A percentile compares a stretch with the other conserved stretches of the same genome.
Conservation (phyloP, 1,284 basidiomycete genomes). For the Marasmius sp. region DNA sequence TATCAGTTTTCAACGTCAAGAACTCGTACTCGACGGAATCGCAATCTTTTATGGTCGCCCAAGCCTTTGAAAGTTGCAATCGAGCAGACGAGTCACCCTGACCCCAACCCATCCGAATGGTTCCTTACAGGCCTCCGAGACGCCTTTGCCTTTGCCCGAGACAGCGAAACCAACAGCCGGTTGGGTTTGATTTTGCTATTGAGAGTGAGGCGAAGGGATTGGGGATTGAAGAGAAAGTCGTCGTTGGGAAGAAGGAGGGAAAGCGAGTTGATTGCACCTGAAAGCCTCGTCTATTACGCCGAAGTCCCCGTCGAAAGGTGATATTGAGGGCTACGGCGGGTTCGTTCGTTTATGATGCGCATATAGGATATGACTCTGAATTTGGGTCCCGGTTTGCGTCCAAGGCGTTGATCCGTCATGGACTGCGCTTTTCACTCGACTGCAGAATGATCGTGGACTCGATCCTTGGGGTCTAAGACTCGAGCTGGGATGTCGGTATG, state of each 20-base stretch:
- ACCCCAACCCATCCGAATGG: conserved; percentile 78
- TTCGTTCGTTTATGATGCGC: conserved; percentile 89
- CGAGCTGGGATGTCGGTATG: too few species aligned
- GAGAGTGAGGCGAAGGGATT: conserved; percentile 89
- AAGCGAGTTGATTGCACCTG: too few species aligned
- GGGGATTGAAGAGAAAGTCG: conserved; percentile 88
- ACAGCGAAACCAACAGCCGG: conserved; percentile 58
- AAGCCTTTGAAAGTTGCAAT: too few species aligned
- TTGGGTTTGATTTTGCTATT: conserved; percentile 87
- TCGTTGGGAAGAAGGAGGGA: conserved; percentile 62
- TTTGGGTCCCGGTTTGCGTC: conserved; percentile 88
- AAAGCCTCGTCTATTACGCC: conserved; percentile 59
- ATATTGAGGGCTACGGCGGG: conserved; percentile 82
- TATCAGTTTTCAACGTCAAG: too few species aligned
- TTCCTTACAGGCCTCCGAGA: conserved; percentile 85
- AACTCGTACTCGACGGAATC: too few species aligned
- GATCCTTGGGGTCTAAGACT: too few species aligned
- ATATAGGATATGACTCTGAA: conserved; percentile 92
- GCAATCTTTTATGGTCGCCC: too few species aligned
- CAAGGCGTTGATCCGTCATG: conserved; percentile 93
- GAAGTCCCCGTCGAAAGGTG: conserved; percentile 89
- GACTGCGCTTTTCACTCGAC: conserved; percentile 74
- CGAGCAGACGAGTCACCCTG: too few species aligned
- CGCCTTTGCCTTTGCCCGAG: conserved; percentile 71
- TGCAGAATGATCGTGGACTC: conserved; percentile 67